These are phyloP conservation scores for Ascodesmis nigricans DNA, from an alignment of 495 filamentous ascomycete species.

Conservation along the genomic window DNA sequence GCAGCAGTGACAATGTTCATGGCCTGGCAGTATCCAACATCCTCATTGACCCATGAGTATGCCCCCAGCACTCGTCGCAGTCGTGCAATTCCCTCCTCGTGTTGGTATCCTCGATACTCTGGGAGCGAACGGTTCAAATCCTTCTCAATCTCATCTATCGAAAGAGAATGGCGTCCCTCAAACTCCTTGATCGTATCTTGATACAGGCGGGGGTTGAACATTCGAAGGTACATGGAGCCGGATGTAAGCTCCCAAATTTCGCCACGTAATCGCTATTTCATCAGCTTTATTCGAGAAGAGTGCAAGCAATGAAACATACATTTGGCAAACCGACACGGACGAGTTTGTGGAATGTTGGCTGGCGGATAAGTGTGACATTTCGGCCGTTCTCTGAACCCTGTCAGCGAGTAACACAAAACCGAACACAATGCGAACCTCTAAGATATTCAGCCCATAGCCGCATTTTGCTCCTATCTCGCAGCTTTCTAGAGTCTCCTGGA, in stretches of 20 bases:
- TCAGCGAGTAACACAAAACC: slow-evolving; percentile 3
- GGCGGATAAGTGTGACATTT: slow-evolving; percentile 73
- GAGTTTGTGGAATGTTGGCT: slow-evolving; percentile 92
- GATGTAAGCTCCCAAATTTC: slow-evolving; percentile 93
- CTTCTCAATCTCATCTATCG: slow-evolving; percentile 97
- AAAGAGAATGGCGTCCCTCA: slow-evolving; percentile 61
- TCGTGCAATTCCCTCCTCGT: slow-evolving; percentile 79
- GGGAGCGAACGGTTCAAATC: slow-evolving; percentile 88
- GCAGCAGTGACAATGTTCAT: slow-evolving; percentile 99
- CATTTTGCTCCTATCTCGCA: slow-evolving; percentile 93
- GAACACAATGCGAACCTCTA: slow-evolving; percentile 28
- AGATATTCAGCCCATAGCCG: slow-evolving; percentile 91
- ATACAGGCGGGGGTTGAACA: slow-evolving; percentile 69
- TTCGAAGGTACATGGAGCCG: slow-evolving; percentile 65
- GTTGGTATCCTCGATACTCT: slow-evolving; percentile 93
- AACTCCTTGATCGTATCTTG: slow-evolving; percentile 63
- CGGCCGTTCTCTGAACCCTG: slow-evolving; percentile 57
- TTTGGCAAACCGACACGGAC: slow-evolving; percentile 92
- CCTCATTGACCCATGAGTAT: slow-evolving; percentile 87
- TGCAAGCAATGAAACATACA: slow-evolving; percentile 7
- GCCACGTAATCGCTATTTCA: slow-evolving; percentile 44
- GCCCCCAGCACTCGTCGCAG: slow-evolving; percentile 77
- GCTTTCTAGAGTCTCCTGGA: slow-evolving; percentile 85
- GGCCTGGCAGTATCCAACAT: slow-evolving; percentile 94
- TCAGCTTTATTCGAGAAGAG: neutral